These are phyloP conservation scores for Pichia phayaonensis DNA, from an alignment of 805 yeast species.

Conservation along the genomic window DNA sequence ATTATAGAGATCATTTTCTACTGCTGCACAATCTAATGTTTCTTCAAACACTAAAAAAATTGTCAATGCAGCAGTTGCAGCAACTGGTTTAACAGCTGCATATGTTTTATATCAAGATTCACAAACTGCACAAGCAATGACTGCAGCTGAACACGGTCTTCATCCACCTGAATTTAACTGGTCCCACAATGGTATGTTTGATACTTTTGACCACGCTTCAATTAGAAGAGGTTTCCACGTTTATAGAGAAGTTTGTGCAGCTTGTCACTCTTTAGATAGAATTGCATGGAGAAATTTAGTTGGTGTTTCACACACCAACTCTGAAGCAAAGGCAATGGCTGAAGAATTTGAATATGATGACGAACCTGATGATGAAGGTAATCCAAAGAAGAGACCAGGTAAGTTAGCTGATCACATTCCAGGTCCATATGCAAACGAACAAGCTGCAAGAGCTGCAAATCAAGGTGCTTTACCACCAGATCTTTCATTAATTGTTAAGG, in stretches of 20 bases:
- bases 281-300: slow-evolving; percentile 98
- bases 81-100: slow-evolving; percentile 74
- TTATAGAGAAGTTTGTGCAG: slow-evolving; percentile 97
- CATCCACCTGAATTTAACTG: slow-evolving; percentile 91
- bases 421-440: slow-evolving; percentile 94
- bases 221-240: slow-evolving; percentile 99
- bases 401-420: slow-evolving; percentile 93
- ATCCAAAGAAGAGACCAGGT: slow-evolving; percentile 97
- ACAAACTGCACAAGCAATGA: slow-evolving; percentile 88
- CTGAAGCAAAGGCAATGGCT: slow-evolving; percentile 88
- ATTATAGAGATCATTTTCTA: slow-evolving; percentile 29
- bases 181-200: slow-evolving; percentile 91
- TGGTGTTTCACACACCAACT: slow-evolving; percentile 88
- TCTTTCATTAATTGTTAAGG: slow-evolving; percentile 92
- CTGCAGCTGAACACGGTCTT: slow-evolving; percentile 98
- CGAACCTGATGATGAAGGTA: slow-evolving; percentile 93
- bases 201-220: slow-evolving; percentile 87
- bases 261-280: slow-evolving; percentile 95
- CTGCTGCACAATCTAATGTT: slow-evolving; percentile 27
- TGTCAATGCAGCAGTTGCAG: slow-evolving; percentile 58
- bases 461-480: slow-evolving; percentile 99
- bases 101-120: slow-evolving; percentile 78
- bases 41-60: slow-evolving; percentile 37
- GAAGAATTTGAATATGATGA: slow-evolving; percentile 97
- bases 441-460: slow-evolving; percentile 99